Evolutionary conservation across 805 yeast species (phyloP).

Genomic region (Babjeviella inositovora): DNA sequence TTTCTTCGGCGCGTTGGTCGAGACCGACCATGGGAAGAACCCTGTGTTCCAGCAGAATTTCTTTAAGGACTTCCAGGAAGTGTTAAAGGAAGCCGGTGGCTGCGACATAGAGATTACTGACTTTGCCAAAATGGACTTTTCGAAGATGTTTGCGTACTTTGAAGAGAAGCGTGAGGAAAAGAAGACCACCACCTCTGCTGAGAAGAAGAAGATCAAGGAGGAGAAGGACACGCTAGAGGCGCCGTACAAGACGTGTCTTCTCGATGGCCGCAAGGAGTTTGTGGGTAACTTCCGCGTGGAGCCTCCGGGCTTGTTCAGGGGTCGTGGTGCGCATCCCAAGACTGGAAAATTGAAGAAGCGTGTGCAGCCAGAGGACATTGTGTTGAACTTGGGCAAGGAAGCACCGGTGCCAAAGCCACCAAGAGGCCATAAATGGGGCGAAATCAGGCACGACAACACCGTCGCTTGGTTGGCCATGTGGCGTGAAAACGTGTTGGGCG

Average conservation of each 20-base stretch:
- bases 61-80: slow-evolving; percentile 60
- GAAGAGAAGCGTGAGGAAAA: slow-evolving; percentile 59
- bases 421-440: slow-evolving; percentile 83
- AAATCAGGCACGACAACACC: slow-evolving; percentile 70
- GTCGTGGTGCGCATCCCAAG: slow-evolving; percentile 94
- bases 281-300: slow-evolving; percentile 91
- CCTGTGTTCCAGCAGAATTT: slow-evolving; percentile 80
- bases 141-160: slow-evolving; percentile 55
- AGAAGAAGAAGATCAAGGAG: slow-evolving; percentile 54
- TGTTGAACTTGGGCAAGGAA: slow-evolving; percentile 63
- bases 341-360: slow-evolving; percentile 84
- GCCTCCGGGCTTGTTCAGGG: slow-evolving; percentile 93
- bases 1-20: slow-evolving; percentile 77
- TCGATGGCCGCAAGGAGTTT: slow-evolving; percentile 81
- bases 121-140: slow-evolving; percentile 65
- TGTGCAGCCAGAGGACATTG: slow-evolving; percentile 80
- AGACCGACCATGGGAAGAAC: slow-evolving; percentile 78
- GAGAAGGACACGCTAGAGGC: slow-evolving; percentile 71
- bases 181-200: slow-evolving; percentile 52
- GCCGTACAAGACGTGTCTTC: slow-evolving; percentile 59
- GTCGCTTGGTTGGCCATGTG: slow-evolving; percentile 97
- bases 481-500: slow-evolving; percentile 81
- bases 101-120: slow-evolving; percentile 31
- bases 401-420: slow-evolving; percentile 73
- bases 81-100: slow-evolving; percentile 58